Base-by-base conservation (phyloP, 164 flowering plant genomes). In the Magnolia kwangsiensis region DNA sequence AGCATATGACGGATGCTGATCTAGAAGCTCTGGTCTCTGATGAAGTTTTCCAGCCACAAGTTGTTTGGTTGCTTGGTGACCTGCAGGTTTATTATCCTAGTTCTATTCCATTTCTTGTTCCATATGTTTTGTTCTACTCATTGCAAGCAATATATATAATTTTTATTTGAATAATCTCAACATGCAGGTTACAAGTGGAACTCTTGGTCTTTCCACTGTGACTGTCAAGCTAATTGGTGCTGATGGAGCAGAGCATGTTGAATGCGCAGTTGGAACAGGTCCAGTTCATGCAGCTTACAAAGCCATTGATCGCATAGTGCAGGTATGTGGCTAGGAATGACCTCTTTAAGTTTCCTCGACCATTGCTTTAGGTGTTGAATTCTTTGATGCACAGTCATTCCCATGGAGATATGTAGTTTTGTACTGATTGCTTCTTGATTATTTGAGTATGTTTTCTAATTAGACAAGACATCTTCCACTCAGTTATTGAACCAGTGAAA, bases 261-360 rank as follows among this genome's bases (percentile, higher is more conserved):
- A 91, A 65, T 94, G 97, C 83, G 83, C 97, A 24, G 88, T 89
- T 76, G 99, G 99, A 77, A 91, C 96, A 21, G 98, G 99, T 8
- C 99, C 99, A 20, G 95, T 96, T 77, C 97, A 96, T 81, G 90
- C 99, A 66, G 94, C 98, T 69, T 94, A 96, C 82, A 96, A 92
- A 78, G 99, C 99, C 75, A 80, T 94, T 79, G 97, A 94, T 88
- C 82, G 85, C 76, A 89, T 92, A 85, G 94, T 90, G 66, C 85
- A 94, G 97, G 99, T 95, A 37, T 50, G 79, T 66, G 11, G 2
- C 1, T 51, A 9, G 16, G 59, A 51, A 51, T 51, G 37, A 31
- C 2, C 37, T 31, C 37, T n/a, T 1, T 51, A 51, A 51, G 59
- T 51, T 51, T 51, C 16, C 59, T 51, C 16, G 59, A 51, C 59